Evolutionary conservation across 1,284 basidiomycete genomes (phyloP), one percentile per base, ranked within the genome.

Genomic region (Sphagnurus paluster): DNA sequence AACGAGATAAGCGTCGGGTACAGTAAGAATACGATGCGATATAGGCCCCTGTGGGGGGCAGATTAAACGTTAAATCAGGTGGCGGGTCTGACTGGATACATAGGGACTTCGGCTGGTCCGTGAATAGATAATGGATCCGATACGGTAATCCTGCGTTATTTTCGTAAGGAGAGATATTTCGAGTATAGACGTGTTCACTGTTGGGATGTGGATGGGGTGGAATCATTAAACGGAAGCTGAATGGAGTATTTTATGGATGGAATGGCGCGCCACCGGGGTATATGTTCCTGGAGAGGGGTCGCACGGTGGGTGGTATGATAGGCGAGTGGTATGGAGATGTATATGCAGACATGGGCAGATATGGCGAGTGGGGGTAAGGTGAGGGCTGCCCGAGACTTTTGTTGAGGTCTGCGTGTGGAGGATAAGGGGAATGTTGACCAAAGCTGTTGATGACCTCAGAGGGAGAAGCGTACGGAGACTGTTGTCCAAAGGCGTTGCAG

Each of bases 311-410:
- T 13, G 48, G 47, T 24, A 42, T 46, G 35, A 33, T 20, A 35
- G 52, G 53, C 4, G 53, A 42, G 8, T 44, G 42, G 14, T 50
- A 50, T 11, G 51, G 48, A 5, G 48, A 55, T 25, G 21, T 5
- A 42, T 55, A 55, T n/a, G 32, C 10, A 23, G n/a, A n/a, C n/a
- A n/a, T n/a, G n/a, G 42, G 41, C 17, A 36, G 35, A 44, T 53
- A 53, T 25, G 51, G 51, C 26, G 51, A 56, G 14, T 19, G 32
- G 10, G 46, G 36, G 25, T 41, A 50, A 19, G 32, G 41, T 10
- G n/a, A 33, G 30, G 13, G 30, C 7, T 3, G 14, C 37, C 23
- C 26, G 24, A 44, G 20, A n/a, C n/a, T n/a, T n/a, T n/a, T n/a
- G n/a, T n/a, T n/a, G n/a, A n/a, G n/a, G n/a, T n/a, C n/a, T n/a